Base-by-base conservation (phyloP, 2,329 filamentous ascomycete genomes). In the Ciborinia camelliae region DNA sequence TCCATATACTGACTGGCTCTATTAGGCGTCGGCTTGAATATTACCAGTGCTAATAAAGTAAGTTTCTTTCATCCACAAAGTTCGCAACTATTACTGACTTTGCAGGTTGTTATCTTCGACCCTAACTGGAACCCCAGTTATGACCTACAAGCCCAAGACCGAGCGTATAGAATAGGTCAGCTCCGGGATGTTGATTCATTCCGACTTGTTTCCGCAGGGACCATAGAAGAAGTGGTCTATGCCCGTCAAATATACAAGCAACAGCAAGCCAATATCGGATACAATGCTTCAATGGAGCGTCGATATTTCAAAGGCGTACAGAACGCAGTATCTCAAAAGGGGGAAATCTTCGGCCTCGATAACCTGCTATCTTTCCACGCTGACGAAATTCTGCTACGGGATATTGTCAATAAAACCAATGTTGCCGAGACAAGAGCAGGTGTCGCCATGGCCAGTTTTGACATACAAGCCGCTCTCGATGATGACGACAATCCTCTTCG, bases 361-460 rank as follows among this genome's bases (percentile, higher is more conserved):
- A 99, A 99, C 70, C 83, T 99, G 15, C 92, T 99, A 71, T 86
- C 86, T 0, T 97, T 91, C 68, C 87, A 92, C 68, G 85, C 86
- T 55, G 86, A 93, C 69, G 90, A 90, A 66, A 84, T 96, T 15
- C 83, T 97, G 18, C 83, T 98, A 6, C 86, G 91, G n/a, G 92
- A 97, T 64, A 98, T 99, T 70, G 92, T 99, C 71, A 97, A 98
- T 80, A 97, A 97, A 77, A 98, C 95, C 35, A 99, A 99, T 73
- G 88, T 99, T 60, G 95, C 95, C 4, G 95, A 99, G 78, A 91
- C 91, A 50, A 91, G 89, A 73, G 92, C 90, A 0, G 94, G 92
- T 0, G 90, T 98, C 12, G 84, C 86, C 35, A 86, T 97, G 37
- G 82, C 88, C n/a, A 88, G 90, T 62, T 83, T 97, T 23, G 86